These are phyloP conservation scores for Talaromyces atroroseus DNA, from an alignment of 2,329 filamentous ascomycete species.

Conservation along the genomic window DNA sequence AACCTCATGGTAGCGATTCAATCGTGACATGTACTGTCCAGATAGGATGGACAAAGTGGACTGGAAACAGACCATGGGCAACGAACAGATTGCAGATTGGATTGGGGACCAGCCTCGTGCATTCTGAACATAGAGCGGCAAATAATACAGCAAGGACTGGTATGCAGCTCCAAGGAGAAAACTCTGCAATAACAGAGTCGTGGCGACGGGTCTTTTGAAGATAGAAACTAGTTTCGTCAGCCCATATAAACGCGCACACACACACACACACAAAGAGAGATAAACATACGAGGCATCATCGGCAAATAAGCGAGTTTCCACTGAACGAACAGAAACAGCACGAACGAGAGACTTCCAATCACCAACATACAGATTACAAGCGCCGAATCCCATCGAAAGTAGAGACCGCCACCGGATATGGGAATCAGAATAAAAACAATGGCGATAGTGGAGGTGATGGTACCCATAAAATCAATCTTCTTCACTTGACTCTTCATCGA, in stretches of 20 bases:
- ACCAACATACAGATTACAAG: constrained; percentile 57
- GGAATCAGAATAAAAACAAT: constrained; percentile 60
- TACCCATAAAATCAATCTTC: constrained; percentile 57
- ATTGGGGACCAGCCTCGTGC: constrained; percentile 43
- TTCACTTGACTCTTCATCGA: constrained; percentile 44
- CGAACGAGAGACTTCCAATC: constrained; percentile 43
- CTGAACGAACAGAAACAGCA: constrained; percentile 51
- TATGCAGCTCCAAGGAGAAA: constrained; percentile 58
- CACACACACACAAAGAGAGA: neutral
- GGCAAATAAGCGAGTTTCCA: constrained; percentile 52
- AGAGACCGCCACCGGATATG: constrained; percentile 55
- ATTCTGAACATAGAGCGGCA: constrained; percentile 60
- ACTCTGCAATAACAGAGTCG: constrained; percentile 53
- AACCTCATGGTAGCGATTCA: constrained; percentile 55
- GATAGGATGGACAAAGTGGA: constrained; percentile 35
- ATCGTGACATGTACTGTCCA: constrained; percentile 54
- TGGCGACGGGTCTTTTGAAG: constrained; percentile 51
- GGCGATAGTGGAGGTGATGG: constrained; percentile 50
- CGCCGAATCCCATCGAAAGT: constrained; percentile 52
- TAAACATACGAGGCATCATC: constrained; percentile 50
- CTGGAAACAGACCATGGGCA: constrained; percentile 48
- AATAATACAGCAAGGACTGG: constrained; percentile 55
- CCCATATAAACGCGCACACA: neutral
- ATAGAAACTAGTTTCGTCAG: constrained; percentile 33
- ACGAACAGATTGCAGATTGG: constrained; percentile 48